These are phyloP conservation scores for Mycena epipterygia DNA, from an alignment of 768 basidiomycete genomes.

Conservation along the genomic window DNA sequence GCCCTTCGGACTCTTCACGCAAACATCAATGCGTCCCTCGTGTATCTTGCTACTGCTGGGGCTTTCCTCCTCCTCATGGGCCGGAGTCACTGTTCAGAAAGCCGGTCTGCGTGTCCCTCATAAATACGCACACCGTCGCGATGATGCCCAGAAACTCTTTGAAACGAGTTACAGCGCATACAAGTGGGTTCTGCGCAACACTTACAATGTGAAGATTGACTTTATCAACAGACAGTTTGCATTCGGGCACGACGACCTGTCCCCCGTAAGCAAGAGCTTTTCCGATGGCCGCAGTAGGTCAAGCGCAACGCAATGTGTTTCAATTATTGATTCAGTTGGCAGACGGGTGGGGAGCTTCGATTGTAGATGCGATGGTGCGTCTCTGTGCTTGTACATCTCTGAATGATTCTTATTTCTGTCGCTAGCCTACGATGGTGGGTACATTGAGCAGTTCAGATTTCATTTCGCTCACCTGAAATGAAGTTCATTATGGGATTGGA, in stretches of 20 bases:
- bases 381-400: not conserved
- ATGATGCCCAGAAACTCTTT: conserved; percentile 17
- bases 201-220: not conserved
- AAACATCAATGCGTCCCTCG: conserved; percentile 4
- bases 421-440: conserved; percentile 23
- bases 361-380: conserved; percentile 30
- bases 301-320: not conserved
- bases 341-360: conserved; percentile 26
- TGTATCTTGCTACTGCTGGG: not conserved
- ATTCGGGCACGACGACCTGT: conserved; percentile 27
- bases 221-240: conserved; percentile 11
- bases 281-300: conserved; percentile 25
- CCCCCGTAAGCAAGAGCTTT: conserved; percentile 15
- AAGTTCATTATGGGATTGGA: conserved; percentile 24
- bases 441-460: not conserved
- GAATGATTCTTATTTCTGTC: not conserved
- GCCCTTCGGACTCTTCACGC: not conserved
- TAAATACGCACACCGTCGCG: not conserved
- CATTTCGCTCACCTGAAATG: not conserved
- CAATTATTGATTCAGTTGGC: not conserved
- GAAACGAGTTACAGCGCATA: conserved; percentile 19
- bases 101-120: conserved; percentile 17
- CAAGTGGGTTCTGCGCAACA: conserved; percentile 1
- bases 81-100: conserved; percentile 23
- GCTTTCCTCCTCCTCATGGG: conserved; percentile 18